These are phyloP conservation scores for Wickerhamiella siamensis DNA, from an alignment of 805 yeast genomes.

Conservation along the genomic window DNA sequence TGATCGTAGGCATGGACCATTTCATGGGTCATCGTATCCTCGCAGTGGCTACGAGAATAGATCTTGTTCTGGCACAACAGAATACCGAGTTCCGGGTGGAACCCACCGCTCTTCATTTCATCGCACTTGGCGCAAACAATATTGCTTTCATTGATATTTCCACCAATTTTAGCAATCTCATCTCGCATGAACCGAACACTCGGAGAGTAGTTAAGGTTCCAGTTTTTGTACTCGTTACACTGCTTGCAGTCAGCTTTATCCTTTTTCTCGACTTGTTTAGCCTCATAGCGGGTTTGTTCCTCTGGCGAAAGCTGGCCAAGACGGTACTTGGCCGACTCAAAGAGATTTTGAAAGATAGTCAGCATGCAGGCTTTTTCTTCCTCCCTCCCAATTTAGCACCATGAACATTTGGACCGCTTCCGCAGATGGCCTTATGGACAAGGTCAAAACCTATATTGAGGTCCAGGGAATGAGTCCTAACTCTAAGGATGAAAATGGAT, in stretches of 20 bases:
- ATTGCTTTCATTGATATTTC: conserved; percentile 34
- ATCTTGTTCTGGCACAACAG: conserved; percentile 76
- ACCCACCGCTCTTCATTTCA: conserved; percentile 79
- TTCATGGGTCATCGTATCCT: conserved; percentile 87
- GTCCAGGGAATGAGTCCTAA: conserved; percentile 46
- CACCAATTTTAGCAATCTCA: conserved; percentile 57
- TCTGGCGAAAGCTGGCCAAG: conserved; percentile 1
- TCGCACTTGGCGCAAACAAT: conserved; percentile 74
- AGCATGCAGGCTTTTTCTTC: neutral
- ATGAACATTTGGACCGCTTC: conserved; percentile 88
- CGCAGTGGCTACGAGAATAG: conserved; percentile 60
- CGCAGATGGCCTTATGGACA: conserved; percentile 56
- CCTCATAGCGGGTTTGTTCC: neutral
- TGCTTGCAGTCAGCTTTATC: conserved; percentile 56
- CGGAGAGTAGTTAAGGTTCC: conserved; percentile 65
- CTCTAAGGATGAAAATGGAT: conserved; percentile 80
- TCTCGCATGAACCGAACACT: conserved; percentile 76
- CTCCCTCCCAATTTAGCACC: neutral
- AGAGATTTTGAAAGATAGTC: neutral
- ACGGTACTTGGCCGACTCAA: neutral
- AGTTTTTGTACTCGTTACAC: conserved; percentile 65
- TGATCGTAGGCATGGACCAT: conserved; percentile 88
- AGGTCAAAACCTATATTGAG: conserved; percentile 43
- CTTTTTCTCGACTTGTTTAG: conserved; percentile 32
- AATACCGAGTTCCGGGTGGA: conserved; percentile 79